Base-by-base conservation (phyloP, 208 protist species). In the Trypanosoma caninum region DNA sequence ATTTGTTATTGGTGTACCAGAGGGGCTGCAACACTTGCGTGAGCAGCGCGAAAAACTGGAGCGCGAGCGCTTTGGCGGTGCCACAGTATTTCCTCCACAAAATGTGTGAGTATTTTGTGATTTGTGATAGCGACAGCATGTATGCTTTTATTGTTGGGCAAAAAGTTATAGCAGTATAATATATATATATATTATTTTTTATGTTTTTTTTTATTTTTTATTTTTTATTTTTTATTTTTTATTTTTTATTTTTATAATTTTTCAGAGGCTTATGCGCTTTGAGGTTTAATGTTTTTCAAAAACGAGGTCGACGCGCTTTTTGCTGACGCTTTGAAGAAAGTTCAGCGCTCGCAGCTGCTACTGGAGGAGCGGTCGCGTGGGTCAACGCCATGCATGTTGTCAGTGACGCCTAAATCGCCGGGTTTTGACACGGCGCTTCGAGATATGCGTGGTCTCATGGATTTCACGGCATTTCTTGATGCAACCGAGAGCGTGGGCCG, bases 1-100 rank as follows among this genome's bases (percentile, higher is more conserved):
- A 72, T 95, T 93, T 79, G 86, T 95, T 23, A 67, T 95, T 42
- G 89, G 89, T 0, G 89, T 95, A n/a, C 89, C 89, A 2, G 86
- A 95, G 64, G 84, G 86, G 0, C 77, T 95, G 38, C 72, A 72
- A 50, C 70, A 84, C 56, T 71, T 95, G 44, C 78, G 84, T 2
- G 80, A 89, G 59, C 80, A 93, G 64, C 80, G 89, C 2, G 81
- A 82, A 54, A 63, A 61, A 23, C 69, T 95, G 5, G 84, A 95
- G 73, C 68, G 86, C 8, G 82, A 93, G 59, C 78, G 78, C 2
- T 95, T 92, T 72, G 46, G 64, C 22, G 79, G 75, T 35, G 56
- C 72, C 2, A 53, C 59, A 3, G 75, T 95, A 14, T 95, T 95
- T 63, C 89, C 89, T 0, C 89, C 89, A 8, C 84, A 90, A 47